phyloP scores from a whole-genome alignment of 164 flowering plant species.

The Sextonia rubra region DNA sequence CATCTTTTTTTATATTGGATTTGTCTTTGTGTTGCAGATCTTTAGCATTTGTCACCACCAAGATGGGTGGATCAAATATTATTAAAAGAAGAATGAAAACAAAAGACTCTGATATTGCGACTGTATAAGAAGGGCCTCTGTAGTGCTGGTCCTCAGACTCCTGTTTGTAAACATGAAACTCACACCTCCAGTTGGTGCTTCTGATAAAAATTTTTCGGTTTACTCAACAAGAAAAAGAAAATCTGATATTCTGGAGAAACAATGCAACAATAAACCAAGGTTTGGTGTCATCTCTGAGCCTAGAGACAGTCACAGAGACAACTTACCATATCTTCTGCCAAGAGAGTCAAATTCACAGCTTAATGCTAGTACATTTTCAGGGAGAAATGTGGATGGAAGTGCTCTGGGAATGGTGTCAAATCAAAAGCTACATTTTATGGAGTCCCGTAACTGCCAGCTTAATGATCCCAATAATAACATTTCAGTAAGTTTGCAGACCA shows the following conservation, averaged over 20 bases:
- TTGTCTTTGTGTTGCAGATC: conserved; percentile 5
- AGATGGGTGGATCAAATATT: not conserved
- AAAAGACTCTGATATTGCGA: conserved; percentile 3
- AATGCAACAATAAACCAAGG: not conserved
- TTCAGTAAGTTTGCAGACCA: not conserved
- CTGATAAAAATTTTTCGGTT: conserved; percentile 8
- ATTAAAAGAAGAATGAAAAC: conserved; percentile 5
- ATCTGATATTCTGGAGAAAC: conserved; percentile 15
- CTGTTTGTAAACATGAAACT: conserved; percentile 10
- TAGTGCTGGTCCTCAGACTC: conserved; percentile 9
- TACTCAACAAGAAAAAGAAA: conserved; percentile 30
- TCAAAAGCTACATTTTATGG: conserved; percentile 8
- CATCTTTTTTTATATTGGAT: not conserved
- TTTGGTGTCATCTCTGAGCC: conserved; percentile 11
- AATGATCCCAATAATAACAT: not conserved
- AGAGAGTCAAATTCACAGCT: conserved; percentile 12
- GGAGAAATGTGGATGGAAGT: conserved; percentile 13
- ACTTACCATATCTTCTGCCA: conserved; percentile 1
- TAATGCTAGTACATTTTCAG: conserved; percentile 6
- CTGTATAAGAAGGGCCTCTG: conserved; percentile 7
- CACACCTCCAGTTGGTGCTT: conserved; percentile 14
- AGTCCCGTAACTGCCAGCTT: conserved; percentile 9
- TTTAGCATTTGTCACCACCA: not conserved
- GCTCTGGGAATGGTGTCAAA: conserved; percentile 5
- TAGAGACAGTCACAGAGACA: conserved; percentile 1